Conservation (phyloP, 2,329 filamentous ascomycete genomes). For the Aspergillus hortae region DNA sequence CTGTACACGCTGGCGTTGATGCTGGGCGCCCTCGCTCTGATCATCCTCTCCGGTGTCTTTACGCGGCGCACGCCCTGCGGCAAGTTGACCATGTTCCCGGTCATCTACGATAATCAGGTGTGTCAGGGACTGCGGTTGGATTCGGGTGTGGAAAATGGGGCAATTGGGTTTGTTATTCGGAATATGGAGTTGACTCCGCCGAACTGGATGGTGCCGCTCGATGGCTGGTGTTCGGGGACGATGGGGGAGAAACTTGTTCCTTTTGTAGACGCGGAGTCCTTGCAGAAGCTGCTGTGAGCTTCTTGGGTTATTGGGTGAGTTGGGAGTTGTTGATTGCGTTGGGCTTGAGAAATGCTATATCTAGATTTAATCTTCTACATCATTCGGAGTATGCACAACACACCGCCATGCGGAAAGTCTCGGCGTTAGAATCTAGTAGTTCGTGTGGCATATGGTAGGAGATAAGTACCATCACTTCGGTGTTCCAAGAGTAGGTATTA, state of each 20-base stretch:
- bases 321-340: too few relatives aligned
- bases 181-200: not conserved
- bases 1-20: not conserved
- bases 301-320: too few relatives aligned
- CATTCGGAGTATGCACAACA: too few relatives aligned
- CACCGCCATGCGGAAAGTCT: too few relatives aligned
- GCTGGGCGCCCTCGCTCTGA: not conserved
- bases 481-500: too few relatives aligned
- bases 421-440: too few relatives aligned
- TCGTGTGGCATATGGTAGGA: too few relatives aligned
- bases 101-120: not conserved
- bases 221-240: conserved; percentile 6
- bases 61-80: conserved; percentile 3
- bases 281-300: not conserved
- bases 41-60: not conserved
- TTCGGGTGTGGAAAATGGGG: not conserved
- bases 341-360: too few relatives aligned
- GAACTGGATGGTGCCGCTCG: conserved; percentile 1
- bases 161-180: not conserved
- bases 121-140: not conserved
- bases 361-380: too few relatives aligned
- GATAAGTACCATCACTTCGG: too few relatives aligned
- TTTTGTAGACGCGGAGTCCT: not conserved
- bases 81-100: not conserved
- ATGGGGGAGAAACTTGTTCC: not conserved